These are phyloP conservation scores for Magnusiomyces sp. DNA, from an alignment of 1,139 yeast species.

Conservation along the genomic window DNA sequence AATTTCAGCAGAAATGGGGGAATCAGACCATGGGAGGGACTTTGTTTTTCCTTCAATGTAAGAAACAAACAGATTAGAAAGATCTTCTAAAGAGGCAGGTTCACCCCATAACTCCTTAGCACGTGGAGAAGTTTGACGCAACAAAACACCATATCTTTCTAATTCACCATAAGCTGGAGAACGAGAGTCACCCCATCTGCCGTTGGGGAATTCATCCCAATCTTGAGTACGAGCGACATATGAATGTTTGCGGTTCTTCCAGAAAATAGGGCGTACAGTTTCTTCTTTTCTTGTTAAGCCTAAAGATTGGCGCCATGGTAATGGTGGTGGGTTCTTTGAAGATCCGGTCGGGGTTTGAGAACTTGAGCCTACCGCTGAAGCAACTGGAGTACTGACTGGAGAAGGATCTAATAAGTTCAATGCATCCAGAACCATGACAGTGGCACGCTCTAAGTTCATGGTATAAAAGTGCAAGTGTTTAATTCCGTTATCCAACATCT, in stretches of 20 bases:
- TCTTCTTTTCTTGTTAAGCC: conserved; percentile 77
- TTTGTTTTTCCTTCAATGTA: conserved; percentile 64
- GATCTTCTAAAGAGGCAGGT: conserved; percentile 53
- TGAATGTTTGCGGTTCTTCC: conserved; percentile 91
- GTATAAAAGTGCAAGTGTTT: conserved; percentile 92
- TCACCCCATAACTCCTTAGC: conserved; percentile 83
- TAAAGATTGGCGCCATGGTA: conserved; percentile 89
- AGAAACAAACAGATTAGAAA: conserved; percentile 51
- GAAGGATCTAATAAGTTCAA: conserved; percentile 42
- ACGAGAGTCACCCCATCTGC: conserved; percentile 90
- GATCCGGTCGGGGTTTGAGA: conserved; percentile 12
- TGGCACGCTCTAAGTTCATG: conserved; percentile 88
- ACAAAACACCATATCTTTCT: conserved; percentile 52
- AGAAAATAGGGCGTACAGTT: conserved; percentile 85
- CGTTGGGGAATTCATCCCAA: conserved; percentile 94
- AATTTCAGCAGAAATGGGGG: conserved; percentile 74
- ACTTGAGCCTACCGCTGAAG: conserved; percentile 14
- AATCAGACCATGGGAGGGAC: conserved; percentile 93
- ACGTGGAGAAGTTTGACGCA: conserved; percentile 46
- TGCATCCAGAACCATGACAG: conserved; percentile 77
- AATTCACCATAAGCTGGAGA: conserved; percentile 92
- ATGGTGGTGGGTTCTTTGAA: conserved; percentile 21
- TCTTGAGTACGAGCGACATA: conserved; percentile 84
- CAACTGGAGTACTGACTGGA: conserved; percentile 20
- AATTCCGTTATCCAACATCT: conserved; percentile 65